Base-by-base conservation (phyloP, 176 grass and related monocot species). In the Bonia amplexicaulis region DNA sequence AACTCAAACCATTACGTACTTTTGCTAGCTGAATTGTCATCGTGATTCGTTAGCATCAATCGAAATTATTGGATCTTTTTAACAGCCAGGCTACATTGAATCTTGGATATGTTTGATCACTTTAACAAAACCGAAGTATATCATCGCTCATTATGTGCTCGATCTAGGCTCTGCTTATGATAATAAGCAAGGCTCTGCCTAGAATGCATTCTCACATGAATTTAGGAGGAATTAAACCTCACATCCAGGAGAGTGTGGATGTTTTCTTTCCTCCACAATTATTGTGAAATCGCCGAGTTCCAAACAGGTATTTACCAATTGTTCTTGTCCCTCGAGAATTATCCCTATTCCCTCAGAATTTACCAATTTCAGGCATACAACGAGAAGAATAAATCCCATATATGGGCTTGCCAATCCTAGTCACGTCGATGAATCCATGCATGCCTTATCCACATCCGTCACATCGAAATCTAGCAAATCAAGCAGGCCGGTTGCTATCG, bases 401-500 rank as follows among this genome's bases (percentile, higher is more conserved):
- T 22, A 53, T 16, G 14, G 15, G 4, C 14, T 65, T 52, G 19
- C 37, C 53, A 23, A n/a, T 74, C 6, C 31, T 41, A 61, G 33
- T 65, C 45, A 71, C 35, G 37, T 64, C 66, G 31, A 78, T 79
- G 66, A 37, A 57, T n/a, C 12, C 17, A 71, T 45, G 66, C 73
- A 67, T 77, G 80, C 46, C 57, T 84, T 84, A 79, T 88, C 72
- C 80, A n/a, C 39, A 8, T n/a, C 64, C 41, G 15, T 80, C 66
- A 15, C 22, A 5, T 22, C 26, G 29, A 20, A 55, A 22, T 0
- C 53, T 55, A 9, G 17, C 52, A 20, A 20, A 20, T 20, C 52
- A 20, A 55, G 53, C 53, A 55, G 19, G 53, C 53, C 19, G 26
- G 17, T 49, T 66, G 60, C 60, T 80, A 52, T 52, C 48, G 4